These are phyloP conservation scores for Aspergillus thermomutatus DNA, from an alignment of 2,329 filamentous ascomycete species.

Conservation along the genomic window DNA sequence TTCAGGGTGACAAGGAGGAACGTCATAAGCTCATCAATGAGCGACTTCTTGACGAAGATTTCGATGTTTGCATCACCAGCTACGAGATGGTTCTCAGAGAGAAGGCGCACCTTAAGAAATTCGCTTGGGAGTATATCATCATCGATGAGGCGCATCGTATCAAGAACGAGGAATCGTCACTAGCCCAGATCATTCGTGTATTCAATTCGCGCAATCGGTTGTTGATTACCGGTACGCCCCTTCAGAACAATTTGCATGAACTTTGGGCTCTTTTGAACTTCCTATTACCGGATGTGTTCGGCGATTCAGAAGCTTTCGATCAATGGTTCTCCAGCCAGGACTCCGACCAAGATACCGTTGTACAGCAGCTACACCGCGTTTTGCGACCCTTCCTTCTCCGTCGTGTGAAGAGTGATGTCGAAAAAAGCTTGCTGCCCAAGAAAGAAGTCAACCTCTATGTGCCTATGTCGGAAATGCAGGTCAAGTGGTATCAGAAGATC, in stretches of 20 bases:
- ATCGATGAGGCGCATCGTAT: constrained; percentile 98
- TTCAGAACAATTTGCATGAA: constrained; percentile 98
- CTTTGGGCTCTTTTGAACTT: constrained; percentile 98
- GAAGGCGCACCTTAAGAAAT: constrained; percentile 91
- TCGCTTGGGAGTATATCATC: constrained; percentile 99
- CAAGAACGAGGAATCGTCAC: constrained; percentile 97
- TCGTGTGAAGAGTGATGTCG: constrained; percentile 94
- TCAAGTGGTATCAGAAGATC: constrained; percentile 99
- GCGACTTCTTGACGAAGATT: constrained; percentile 87
- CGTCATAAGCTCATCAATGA: constrained; percentile 84
- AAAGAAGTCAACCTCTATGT: constrained; percentile 97
- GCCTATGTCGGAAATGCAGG: constrained; percentile 98
- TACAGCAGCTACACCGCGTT: constrained; percentile 91
- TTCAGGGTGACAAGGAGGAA: constrained; percentile 94
- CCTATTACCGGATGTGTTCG: constrained; percentile 95
- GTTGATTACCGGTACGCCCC: constrained; percentile 90
- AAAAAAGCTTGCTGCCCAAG: constrained; percentile 95
- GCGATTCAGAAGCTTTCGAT: constrained; percentile 93
- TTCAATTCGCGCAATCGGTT: constrained; percentile 95
- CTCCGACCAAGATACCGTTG: constrained; percentile 88
- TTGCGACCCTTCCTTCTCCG: constrained; percentile 90
- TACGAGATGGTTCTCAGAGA: constrained; percentile 99
- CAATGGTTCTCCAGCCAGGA: constrained; percentile 95
- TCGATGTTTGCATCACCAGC: constrained; percentile 96
- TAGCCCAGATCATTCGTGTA: constrained; percentile 92